Conservation (phyloP, 2,329 filamentous ascomycete genomes). For the Pestalotiopsis sp. region DNA sequence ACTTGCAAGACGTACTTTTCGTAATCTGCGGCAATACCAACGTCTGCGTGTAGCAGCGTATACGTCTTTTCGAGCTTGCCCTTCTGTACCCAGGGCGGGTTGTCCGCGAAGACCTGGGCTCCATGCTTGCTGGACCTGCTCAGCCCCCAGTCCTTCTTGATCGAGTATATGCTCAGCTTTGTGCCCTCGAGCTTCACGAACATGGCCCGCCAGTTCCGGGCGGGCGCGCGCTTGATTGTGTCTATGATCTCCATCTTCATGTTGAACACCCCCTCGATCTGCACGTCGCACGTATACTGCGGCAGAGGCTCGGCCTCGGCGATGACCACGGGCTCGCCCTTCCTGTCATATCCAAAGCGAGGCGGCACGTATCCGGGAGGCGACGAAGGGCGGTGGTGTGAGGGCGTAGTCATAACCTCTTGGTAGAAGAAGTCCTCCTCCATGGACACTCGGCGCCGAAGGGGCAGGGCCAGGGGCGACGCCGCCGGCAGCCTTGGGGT, state of each 20-base stretch:
- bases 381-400: conserved; percentile 43
- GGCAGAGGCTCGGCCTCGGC: conserved; percentile 51
- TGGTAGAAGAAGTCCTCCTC: conserved; percentile 59
- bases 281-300: conserved; percentile 59
- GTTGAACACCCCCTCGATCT: conserved; percentile 59
- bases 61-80: conserved; percentile 68
- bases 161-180: conserved; percentile 65
- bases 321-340: conserved; percentile 10
- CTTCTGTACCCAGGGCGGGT: conserved; percentile 53
- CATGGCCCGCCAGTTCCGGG: conserved; percentile 66
- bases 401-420: conserved; percentile 50
- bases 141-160: conserved; percentile 60
- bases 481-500: conserved; percentile 35
- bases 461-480: conserved; percentile 27
- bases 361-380: conserved; percentile 48
- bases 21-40: conserved; percentile 74
- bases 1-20: conserved; percentile 57
- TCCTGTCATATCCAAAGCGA: conserved; percentile 11
- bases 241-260: conserved; percentile 70
- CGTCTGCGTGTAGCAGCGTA: conserved; percentile 74
- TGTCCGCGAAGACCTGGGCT: conserved; percentile 51
- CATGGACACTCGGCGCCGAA: conserved; percentile 53
- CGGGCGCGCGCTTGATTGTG: conserved; percentile 63
- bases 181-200: conserved; percentile 71
- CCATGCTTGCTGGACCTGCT: conserved; percentile 50